Evolutionary conservation across 148 eudicot species (phyloP).

Genomic region (Limonium bicolor): DNA sequence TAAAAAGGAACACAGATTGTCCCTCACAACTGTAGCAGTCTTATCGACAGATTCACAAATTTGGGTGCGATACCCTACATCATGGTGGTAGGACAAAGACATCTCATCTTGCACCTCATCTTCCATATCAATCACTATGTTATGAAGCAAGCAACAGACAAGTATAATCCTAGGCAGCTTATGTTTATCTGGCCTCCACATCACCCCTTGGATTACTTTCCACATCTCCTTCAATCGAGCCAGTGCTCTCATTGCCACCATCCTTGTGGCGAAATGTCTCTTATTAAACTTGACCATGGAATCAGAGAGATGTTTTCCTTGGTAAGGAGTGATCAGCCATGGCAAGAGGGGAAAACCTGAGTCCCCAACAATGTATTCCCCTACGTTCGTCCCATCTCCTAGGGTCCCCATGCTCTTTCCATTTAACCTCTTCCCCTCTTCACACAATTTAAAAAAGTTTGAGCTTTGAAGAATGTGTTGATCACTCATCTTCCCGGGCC

Average conservation of each 20-base stretch:
- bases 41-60: constrained; percentile 42
- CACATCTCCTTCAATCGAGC: constrained; percentile 62
- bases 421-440: constrained; percentile 53
- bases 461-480: constrained; percentile 43
- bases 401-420: constrained; percentile 21
- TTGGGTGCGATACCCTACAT: constrained; percentile 37
- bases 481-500: constrained; percentile 69
- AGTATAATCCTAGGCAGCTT: constrained; percentile 73
- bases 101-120: constrained; percentile 41
- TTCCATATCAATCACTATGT: constrained; percentile 71
- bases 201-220: constrained; percentile 62
- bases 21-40: constrained; percentile 32
- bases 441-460: constrained; percentile 34
- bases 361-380: constrained; percentile 68
- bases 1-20: constrained; percentile 38
- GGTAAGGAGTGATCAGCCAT: constrained; percentile 75
- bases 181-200: constrained; percentile 91
- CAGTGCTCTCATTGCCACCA: constrained; percentile 59
- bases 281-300: constrained; percentile 37
- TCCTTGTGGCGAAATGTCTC: constrained; percentile 42
- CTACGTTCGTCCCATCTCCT: constrained; percentile 27
- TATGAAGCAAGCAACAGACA: constrained; percentile 80
- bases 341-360: constrained; percentile 50
- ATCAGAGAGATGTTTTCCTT: constrained; percentile 27
- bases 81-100: constrained; percentile 37